These are phyloP conservation scores for Calonectria pseudoturangicola DNA, from an alignment of 2,329 filamentous ascomycete genomes.

Conservation along the genomic window DNA sequence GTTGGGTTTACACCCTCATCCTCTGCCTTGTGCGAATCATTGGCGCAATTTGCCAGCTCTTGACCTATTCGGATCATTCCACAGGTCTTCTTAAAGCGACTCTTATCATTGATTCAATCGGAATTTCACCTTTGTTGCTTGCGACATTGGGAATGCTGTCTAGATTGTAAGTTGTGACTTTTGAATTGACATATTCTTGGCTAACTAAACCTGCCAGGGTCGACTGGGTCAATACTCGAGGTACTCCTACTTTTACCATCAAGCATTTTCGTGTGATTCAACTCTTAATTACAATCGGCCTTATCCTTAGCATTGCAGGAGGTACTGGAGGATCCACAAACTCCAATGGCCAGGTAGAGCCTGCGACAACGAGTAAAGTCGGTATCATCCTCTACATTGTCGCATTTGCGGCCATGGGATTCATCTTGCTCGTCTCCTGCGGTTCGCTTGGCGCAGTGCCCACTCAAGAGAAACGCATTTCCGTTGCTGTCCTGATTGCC, in stretches of 20 bases:
- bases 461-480: slow-evolving; percentile 66
- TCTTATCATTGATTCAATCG: slow-evolving; percentile 65
- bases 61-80: too few species aligned
- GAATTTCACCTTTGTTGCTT: slow-evolving; percentile 69
- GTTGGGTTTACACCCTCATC: slow-evolving; percentile 71
- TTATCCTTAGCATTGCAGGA: slow-evolving; percentile 70
- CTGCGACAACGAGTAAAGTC: slow-evolving; percentile 39
- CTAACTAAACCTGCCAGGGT: slow-evolving; percentile 49
- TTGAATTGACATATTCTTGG: background rate
- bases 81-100: slow-evolving; percentile 61
- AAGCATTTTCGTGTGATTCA: slow-evolving; percentile 62
- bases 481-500: slow-evolving; percentile 64
- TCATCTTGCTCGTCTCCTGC: too few species aligned
- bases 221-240: slow-evolving; percentile 55
- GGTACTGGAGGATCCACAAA: slow-evolving; percentile 59
- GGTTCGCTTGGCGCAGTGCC: slow-evolving; percentile 56
- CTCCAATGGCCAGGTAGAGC: slow-evolving; percentile 53
- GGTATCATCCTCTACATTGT: slow-evolving; percentile 53
- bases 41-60: slow-evolving; percentile 66
- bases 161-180: slow-evolving; percentile 45
- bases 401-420: slow-evolving; percentile 57
- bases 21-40: slow-evolving; percentile 66
- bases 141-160: slow-evolving; percentile 66
- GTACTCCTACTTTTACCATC: slow-evolving; percentile 46
- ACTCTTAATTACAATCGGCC: slow-evolving; percentile 52